A percentile compares a stretch with the other conserved stretches of the same genome.
Conservation (phyloP, 768 basidiomycete genomes). For the Termitomyces sp. region DNA sequence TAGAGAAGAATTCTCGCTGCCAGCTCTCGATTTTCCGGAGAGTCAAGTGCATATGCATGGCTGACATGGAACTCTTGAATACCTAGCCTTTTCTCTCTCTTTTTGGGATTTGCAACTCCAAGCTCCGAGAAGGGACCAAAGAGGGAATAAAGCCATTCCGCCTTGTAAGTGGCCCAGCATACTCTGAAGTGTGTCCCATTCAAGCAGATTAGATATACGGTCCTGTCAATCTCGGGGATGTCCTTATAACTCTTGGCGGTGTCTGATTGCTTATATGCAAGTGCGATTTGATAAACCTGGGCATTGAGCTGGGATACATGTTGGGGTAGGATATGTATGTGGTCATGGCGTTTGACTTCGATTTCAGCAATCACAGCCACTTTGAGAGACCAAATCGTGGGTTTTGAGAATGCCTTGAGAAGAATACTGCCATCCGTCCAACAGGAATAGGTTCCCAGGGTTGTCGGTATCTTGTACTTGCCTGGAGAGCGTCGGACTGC, state of each 20-base stretch:
- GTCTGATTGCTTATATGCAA: not conserved
- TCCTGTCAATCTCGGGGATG: not conserved
- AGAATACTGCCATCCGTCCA: not conserved
- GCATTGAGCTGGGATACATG: constrained; percentile 2
- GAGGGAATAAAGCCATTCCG: not conserved
- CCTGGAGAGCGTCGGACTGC: not conserved
- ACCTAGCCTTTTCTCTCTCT: not conserved
- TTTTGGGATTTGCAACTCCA: not conserved
- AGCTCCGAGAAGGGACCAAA: not conserved
- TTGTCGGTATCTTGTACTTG: not conserved
- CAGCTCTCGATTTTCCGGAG: not conserved
- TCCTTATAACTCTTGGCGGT: not conserved
- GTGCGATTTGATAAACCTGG: not conserved
- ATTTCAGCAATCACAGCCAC: not conserved
- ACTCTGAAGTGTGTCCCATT: not conserved
- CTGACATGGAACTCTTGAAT: not conserved
- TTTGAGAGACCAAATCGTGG: not conserved
- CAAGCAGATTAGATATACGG: not conserved
- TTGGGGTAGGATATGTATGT: not conserved
- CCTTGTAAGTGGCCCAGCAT: not conserved
- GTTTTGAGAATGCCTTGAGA: not conserved
- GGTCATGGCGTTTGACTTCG: not conserved
- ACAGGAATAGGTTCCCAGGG: not conserved
- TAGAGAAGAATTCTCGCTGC: not conserved
- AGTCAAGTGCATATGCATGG: not conserved